Conservation (phyloP, 371 early-diverging fungal genomes). For the Mucor plumbeus region DNA sequence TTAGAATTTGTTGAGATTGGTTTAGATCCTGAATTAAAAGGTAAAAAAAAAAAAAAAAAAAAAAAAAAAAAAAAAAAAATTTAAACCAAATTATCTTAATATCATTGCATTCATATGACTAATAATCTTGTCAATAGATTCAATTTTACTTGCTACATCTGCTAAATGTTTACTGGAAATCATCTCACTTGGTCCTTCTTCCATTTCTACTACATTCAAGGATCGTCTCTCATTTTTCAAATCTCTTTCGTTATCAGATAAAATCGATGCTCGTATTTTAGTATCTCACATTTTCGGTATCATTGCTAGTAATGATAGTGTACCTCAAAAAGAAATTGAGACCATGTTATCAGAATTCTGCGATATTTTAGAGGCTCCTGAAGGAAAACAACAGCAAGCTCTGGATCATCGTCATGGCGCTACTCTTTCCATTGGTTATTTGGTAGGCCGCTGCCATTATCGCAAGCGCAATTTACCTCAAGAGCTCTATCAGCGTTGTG, state of each 20-base stretch:
- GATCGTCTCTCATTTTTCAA: constrained; percentile 67
- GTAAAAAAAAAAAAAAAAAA: too few relatives aligned
- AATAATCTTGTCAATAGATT: constrained; percentile 37
- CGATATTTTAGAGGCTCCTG: constrained; percentile 35
- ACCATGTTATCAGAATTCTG: constrained; percentile 51
- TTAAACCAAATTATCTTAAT: too few relatives aligned
- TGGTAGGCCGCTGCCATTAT: constrained; percentile 68
- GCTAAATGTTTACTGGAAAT: constrained; percentile 75
- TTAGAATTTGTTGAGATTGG: constrained; percentile 61
- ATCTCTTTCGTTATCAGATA: constrained; percentile 63
- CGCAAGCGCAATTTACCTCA: constrained; percentile 54
- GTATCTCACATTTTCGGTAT: constrained; percentile 81
- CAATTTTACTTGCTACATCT: constrained; percentile 66
- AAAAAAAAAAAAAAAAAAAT: too few relatives aligned
- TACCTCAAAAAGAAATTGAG: constrained; percentile 47
- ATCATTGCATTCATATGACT: too few relatives aligned
- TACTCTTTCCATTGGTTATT: constrained; percentile 70
- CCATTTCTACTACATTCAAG: constrained; percentile 63
- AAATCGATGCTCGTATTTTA: constrained; percentile 65
- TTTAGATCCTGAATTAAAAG: constrained; percentile 46
- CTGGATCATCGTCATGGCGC: constrained; percentile 71
- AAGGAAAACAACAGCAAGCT: constrained; percentile 33
- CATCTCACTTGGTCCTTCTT: constrained; percentile 73
- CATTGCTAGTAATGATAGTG: constrained; percentile 60
- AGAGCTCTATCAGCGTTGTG: constrained; percentile 41